Evolutionary conservation across 768 basidiomycete species (phyloP).

Genomic region (Macrocybe gigantea): DNA sequence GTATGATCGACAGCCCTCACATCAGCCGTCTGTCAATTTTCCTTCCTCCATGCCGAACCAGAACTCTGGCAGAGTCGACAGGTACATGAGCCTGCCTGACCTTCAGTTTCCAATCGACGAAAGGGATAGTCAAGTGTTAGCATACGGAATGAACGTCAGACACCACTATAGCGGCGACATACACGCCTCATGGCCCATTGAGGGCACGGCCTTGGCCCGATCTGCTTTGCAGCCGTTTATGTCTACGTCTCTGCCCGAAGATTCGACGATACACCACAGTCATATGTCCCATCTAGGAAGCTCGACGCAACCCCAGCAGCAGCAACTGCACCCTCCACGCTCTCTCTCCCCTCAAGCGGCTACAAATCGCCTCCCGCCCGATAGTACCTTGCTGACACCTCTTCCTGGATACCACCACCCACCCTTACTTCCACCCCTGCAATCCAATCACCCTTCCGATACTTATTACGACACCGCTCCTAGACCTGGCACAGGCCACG

Average conservation of each 20-base stretch:
- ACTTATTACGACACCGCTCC: constrained; percentile 32
- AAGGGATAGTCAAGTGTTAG: constrained; percentile 21
- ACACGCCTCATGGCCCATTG: constrained; percentile 30
- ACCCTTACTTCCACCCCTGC: constrained; percentile 29
- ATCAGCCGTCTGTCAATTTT: constrained; percentile 18
- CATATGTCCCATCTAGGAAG: constrained; percentile 24
- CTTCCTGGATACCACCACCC: constrained; percentile 50
- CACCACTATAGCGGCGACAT: constrained; percentile 23
- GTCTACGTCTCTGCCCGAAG: constrained; percentile 21
- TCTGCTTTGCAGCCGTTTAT: constrained; percentile 14
- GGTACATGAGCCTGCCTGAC: constrained; percentile 23
- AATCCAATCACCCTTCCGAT: constrained; percentile 25
- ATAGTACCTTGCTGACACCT: constrained; percentile 71
- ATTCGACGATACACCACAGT: constrained; percentile 16
- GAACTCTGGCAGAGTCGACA: constrained; percentile 19
- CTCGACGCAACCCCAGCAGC: constrained; percentile 11
- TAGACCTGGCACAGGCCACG: constrained; percentile 37
- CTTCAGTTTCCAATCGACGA: constrained; percentile 26
- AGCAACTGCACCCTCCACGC: constrained; percentile 19
- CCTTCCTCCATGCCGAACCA: constrained; percentile 22
- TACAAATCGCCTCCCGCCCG: constrained; percentile 45
- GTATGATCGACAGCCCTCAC: constrained; percentile 19
- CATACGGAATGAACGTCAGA: constrained; percentile 18
- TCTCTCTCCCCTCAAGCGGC: constrained; percentile 14
- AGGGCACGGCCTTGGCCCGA: constrained; percentile 16